A percentile compares a stretch with the other conserved stretches of the same genome.
phyloP scores from a whole-genome alignment of 768 basidiomycete genomes.

The Clitopilus hobsonii region DNA sequence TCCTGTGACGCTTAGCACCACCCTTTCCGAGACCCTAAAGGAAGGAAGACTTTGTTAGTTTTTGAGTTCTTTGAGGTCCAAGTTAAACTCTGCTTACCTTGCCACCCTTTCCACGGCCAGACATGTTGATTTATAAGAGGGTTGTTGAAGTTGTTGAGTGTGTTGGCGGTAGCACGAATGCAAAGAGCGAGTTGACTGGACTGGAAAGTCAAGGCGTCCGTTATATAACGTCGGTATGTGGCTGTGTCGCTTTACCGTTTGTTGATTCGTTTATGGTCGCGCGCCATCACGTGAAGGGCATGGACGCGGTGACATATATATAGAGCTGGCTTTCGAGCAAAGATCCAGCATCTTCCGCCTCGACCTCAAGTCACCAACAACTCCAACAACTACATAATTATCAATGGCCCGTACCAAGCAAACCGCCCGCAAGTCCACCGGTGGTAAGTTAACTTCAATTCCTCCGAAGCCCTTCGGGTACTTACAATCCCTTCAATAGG shows the following conservation, averaged over 20 bases:
- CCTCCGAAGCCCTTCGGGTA: constrained; percentile 36
- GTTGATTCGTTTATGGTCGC: constrained; percentile 27
- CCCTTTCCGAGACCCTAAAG: constrained; percentile 71
- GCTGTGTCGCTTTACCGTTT: constrained; percentile 48
- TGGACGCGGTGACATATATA: constrained; percentile 23
- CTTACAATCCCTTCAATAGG: constrained; percentile 20
- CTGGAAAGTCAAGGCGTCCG: constrained; percentile 6
- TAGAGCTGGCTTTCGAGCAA: constrained; percentile 1
- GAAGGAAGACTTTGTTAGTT: constrained; percentile 5
- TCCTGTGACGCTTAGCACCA: constrained; percentile 76
- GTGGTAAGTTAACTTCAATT: constrained; percentile 41
- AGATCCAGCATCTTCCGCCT: constrained; percentile 4
- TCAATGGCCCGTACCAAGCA: constrained; percentile 80
- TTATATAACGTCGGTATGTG: constrained; percentile 38
- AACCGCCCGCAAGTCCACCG: constrained; percentile 84
- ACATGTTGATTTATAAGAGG: constrained; percentile 36
- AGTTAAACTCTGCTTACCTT: constrained; percentile 46
- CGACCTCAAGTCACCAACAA: constrained; percentile 3
- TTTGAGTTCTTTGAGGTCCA: not conserved
- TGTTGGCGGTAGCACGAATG: constrained; percentile 22
- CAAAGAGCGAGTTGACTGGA: constrained; percentile 12
- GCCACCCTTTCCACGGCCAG: constrained; percentile 77
- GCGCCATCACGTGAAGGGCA: constrained; percentile 37
- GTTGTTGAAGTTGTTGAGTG: constrained; percentile 1
- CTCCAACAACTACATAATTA: constrained; percentile 11